Evolutionary conservation across 1,284 basidiomycete species (phyloP), one percentile per base, ranked within the genome.

Genomic region (Cryptococcus sp.): DNA sequence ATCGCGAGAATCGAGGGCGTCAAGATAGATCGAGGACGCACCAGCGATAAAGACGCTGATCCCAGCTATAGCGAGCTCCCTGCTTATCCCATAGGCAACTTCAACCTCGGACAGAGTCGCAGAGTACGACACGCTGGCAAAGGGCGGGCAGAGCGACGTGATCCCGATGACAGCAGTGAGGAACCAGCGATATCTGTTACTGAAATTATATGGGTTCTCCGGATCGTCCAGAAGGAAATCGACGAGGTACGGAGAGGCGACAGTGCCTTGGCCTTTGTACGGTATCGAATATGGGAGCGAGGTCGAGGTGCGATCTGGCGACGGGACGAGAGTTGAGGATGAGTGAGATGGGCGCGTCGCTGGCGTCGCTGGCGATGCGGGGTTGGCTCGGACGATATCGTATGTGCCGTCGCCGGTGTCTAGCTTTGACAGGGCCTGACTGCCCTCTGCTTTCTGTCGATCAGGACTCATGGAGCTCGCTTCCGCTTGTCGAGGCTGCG

Each of bases 161-260:
- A 84, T 62, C 4, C 82, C 82, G 23, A 69, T 64, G 0, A 71
- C 19, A 7, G 55, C 17, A 3, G 71, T 74, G 39, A 69, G 49
- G 8, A 50, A 19, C 74, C 75, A 75, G 51, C 80, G 86, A 82
- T 56, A 82, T 68, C 64, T 39, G 27, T 75, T 81, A 2, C 78
- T 67, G 85, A 86, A 88, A 69, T 85, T 87, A 75, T 85, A 86
- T 1, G 87, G 87, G 67, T 87, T 83, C 49, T 84, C 83, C 15
- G 80, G 75, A 63, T 88, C 86, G 50, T 81, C 78, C 0, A 78
- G 66, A 38, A 82, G 79, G 85, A 85, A 74, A 59, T 73, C 72
- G 50, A 74, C 71, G 16, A 73, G 48, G 56, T 62, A 74, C 11
- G 72, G 72, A 22, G 67, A 60, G 3, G 59, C 57, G 16, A n/a